Conservation (phyloP, 2,329 filamentous ascomycete species). For the Penicillium sp. region DNA sequence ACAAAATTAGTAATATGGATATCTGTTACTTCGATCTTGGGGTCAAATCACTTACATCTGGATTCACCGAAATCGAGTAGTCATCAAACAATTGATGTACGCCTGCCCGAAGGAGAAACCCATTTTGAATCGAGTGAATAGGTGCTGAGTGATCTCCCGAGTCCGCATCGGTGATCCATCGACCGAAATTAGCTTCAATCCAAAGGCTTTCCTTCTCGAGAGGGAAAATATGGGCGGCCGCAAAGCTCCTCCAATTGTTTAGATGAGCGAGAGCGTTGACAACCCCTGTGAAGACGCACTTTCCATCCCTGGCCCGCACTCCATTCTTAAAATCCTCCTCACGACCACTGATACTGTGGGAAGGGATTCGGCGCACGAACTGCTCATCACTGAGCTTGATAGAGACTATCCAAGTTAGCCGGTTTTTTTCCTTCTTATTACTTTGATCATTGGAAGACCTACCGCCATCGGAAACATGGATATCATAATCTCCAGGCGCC, state of each 20-base stretch:
- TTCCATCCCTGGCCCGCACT: neutral
- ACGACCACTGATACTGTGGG: neutral
- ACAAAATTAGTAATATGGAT: neutral
- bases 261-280: neutral
- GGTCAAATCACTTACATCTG: neutral
- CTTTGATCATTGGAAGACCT: neutral
- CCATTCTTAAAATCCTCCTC: neutral
- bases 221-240: neutral
- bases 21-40: neutral
- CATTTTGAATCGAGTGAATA: neutral
- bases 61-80: neutral
- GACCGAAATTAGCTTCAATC: neutral
- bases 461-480: neutral
- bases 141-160: neutral
- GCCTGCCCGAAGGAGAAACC: neutral
- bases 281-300: neutral
- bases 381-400: neutral
- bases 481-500: neutral
- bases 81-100: neutral
- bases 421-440: neutral
- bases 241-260: neutral
- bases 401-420: neutral
- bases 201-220: neutral
- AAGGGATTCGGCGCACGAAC: neutral
- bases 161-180: neutral